A percentile compares a stretch with the other conserved stretches of the same genome.
Conservation (phyloP, 2,329 filamentous ascomycete genomes). For the Pseudogymnoascus sp. region DNA sequence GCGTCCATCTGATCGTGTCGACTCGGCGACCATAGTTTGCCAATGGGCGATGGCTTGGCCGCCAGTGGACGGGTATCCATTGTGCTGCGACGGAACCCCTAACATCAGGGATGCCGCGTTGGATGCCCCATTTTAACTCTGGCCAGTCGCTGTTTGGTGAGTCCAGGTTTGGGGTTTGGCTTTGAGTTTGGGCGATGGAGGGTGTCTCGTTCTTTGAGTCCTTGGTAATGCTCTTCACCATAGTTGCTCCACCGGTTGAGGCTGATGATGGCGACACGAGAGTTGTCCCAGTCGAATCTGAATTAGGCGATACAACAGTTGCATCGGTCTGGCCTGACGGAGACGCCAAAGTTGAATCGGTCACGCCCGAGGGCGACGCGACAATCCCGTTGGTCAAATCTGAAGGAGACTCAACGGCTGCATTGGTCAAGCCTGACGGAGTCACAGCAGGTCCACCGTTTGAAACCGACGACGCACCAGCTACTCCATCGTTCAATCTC, state of each 20-base stretch:
- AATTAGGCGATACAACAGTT: neutral
- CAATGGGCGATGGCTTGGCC: slow-evolving; percentile 29
- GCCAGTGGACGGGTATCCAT: slow-evolving; percentile 26
- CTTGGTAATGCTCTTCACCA: neutral
- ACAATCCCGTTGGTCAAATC: neutral
- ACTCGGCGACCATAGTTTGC: slow-evolving; percentile 30
- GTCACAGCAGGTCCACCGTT: neutral
- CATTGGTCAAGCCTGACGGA: neutral
- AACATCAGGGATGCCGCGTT: slow-evolving; percentile 20
- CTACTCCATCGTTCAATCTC: too few species aligned
- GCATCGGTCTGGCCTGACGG: neutral
- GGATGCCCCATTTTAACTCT: neutral
- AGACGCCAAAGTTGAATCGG: neutral
- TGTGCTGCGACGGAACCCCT: slow-evolving; percentile 30
- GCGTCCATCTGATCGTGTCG: slow-evolving; percentile 32
- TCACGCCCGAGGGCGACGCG: neutral
- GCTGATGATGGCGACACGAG: neutral
- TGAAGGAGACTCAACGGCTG: neutral
- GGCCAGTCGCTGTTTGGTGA: neutral
- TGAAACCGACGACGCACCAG: neutral
- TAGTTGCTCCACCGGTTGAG: neutral
- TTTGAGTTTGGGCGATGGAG: neutral
- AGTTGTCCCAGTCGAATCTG: neutral
- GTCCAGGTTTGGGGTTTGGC: neutral
- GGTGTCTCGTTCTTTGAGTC: neutral